Evolutionary conservation across 2,329 filamentous ascomycete genomes (phyloP), one percentile per base, ranked within the genome.

Genomic region (Rutstroemia sydowiana): DNA sequence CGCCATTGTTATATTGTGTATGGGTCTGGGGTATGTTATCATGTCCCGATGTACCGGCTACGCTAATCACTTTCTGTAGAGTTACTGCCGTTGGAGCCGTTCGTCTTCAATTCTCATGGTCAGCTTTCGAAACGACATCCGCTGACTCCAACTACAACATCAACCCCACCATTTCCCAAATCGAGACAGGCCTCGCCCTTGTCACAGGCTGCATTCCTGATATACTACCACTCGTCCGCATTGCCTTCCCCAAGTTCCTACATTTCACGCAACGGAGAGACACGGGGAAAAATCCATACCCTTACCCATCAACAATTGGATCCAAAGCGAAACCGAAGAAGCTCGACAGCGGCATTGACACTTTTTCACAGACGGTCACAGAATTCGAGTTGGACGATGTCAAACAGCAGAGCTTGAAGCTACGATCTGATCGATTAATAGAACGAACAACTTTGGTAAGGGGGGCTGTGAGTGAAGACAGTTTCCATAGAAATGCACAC

Each of bases 141-240:
- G 16, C 53, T 10, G 59, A 61, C 34, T 31, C 37, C 8, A 46
- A 28, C 21, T 56, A 55, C n/a, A 55, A 55, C 39, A 44, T 59
- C 26, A 49, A 51, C 4, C 58, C 53, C 36, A 60, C 59, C 2
- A 53, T 61, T 36, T 59, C 58, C 5, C 51, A 55, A 16, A 53
- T 58, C 9, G 55, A 61, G 34, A 56, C 53, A 5, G 58, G 51
- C 8, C 46, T 61, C 11, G 59, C 55, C 3, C 45, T 59, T 3
- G 51, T 55, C 7, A 59, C 57, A 11, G 55, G 55, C 11, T 54
- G 51, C 28, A 16, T 45, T 4, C 48, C 48, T 11, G 28, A 45
- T 30, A 20, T 51, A 14, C 14, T 34, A 14, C 48, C 52, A 30
- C 40, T 46, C 8, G 1, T 40, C 3, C 42, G 26, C 7, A 2